Evolutionary conservation across 2,329 filamentous ascomycete species (phyloP).

Genomic region (Fonsecaea erecta): DNA sequence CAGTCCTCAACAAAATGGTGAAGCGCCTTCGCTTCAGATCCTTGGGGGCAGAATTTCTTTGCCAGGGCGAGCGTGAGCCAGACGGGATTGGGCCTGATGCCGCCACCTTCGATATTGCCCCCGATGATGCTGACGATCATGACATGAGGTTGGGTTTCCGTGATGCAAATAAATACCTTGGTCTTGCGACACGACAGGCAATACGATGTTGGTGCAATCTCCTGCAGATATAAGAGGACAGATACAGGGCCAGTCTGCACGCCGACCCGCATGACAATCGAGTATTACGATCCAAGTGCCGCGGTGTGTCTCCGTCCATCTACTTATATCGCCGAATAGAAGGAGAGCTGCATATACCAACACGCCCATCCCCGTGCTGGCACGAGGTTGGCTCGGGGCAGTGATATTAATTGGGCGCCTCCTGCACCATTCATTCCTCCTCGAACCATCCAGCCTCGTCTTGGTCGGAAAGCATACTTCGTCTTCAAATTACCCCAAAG

Average conservation of each 20-base stretch:
- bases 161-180: not conserved
- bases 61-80: not conserved
- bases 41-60: conserved; percentile 1
- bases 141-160: not conserved
- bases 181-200: not conserved
- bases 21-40: not conserved
- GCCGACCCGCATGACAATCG: not conserved
- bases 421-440: not conserved
- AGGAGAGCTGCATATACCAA: not conserved
- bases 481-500: not conserved
- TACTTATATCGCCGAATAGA: not conserved
- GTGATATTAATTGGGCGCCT: not conserved
- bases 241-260: not conserved
- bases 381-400: not conserved
- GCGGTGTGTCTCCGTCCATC: not conserved
- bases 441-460: conserved; percentile 1
- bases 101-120: not conserved
- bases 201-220: not conserved
- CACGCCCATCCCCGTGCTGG: not conserved
- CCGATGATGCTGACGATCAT: conserved; percentile 10
- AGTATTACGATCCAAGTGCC: conserved; percentile 1
- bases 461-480: not conserved
- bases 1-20: not conserved
- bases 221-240: conserved; percentile 1
- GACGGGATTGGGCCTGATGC: not conserved